Conservation (phyloP, 345 rosid genomes). For the Mangifera indica region DNA sequence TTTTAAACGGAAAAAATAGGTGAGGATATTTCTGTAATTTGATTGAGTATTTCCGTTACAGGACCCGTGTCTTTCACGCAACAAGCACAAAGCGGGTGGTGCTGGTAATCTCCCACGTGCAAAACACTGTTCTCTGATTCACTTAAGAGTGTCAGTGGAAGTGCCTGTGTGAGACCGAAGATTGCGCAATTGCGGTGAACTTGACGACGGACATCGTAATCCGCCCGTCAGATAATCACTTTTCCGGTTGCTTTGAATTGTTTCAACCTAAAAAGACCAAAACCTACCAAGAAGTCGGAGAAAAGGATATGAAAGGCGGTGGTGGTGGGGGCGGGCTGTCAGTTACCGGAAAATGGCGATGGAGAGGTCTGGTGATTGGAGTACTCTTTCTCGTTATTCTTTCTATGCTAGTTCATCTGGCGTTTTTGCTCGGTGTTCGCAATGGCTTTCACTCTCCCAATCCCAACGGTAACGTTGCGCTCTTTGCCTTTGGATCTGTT, state of each 20-base stretch:
- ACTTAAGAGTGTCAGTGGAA: neutral
- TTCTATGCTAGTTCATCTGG: constrained; percentile 95
- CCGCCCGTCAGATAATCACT: constrained; percentile 2
- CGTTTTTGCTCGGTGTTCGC: constrained; percentile 80
- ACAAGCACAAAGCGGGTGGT: neutral
- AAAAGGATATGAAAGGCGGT: constrained; percentile 38
- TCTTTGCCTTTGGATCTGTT: constrained; percentile 7
- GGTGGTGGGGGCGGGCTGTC: constrained; percentile 30
- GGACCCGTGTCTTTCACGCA: constrained; percentile 3
- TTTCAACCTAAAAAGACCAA: neutral
- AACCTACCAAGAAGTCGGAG: neutral
- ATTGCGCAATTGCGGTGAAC: constrained; percentile 5
- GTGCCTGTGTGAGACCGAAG: neutral
- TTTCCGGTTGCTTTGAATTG: neutral
- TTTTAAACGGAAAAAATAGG: no score
- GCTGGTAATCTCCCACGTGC: constrained; percentile 13
- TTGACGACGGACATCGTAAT: constrained; percentile 6
- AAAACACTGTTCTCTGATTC: neutral
- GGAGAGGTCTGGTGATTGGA: constrained; percentile 68
- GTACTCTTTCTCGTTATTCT: constrained; percentile 81
- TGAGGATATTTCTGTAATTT: neutral
- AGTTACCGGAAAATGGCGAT: constrained; percentile 60
- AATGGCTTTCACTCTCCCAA: constrained; percentile 70
- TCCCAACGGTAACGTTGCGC: constrained; percentile 27
- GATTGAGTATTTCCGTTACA: neutral